Evolutionary conservation across 2,329 filamentous ascomycete species (phyloP), one percentile per base, ranked within the genome.

Genomic region (Thielaviopsis punctulata): DNA sequence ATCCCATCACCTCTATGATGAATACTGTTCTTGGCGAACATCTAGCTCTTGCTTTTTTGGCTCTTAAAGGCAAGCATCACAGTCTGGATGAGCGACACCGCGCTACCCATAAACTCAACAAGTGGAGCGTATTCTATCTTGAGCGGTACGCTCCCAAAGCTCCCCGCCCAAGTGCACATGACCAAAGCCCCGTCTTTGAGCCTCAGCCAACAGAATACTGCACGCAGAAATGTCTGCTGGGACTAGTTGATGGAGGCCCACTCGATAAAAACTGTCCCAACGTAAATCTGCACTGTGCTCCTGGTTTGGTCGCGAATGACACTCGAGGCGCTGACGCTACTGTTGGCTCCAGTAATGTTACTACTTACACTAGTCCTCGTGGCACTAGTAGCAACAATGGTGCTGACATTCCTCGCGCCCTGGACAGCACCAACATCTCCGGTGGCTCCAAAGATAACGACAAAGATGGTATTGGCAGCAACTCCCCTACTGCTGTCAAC

Each of bases 41-140:
- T 36, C 57, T 66, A 15, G 61, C 61, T 2, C 65, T 65, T 48
- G 60, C 46, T 15, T 36, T 65, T 3, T 41, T 64, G 24, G 61
- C 62, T 15, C 54, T 65, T 8, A 55, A 23, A 5, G 13, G 12
- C 41, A 45, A 45, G 41, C 13, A 4, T n/a, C 12, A 15, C 18
- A 12, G 19, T 7, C 18, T 21, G 18, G 22, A 45, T 23, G 18
- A 22, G 18, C 41, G 41, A 9, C 18, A 45, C 13, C 3, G 13
- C 4, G 41, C 19, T 19, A 45, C 19, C 13, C 1, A 22, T 12
- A 45, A 12, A 5, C 41, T 45, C 41, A 45, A 45, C 12, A 27
- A 45, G 6, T 50, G 19, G 21, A 24, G 15, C 22, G 21, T 8
- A 12, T 23, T 10, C 19, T 30, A 47, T 21, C 12, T 23, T 23